A percentile compares a stretch with the other conserved stretches of the same genome.
phyloP scores from a whole-genome alignment of 192 early-diverging fungal genomes.

The Endogone sp. region DNA sequence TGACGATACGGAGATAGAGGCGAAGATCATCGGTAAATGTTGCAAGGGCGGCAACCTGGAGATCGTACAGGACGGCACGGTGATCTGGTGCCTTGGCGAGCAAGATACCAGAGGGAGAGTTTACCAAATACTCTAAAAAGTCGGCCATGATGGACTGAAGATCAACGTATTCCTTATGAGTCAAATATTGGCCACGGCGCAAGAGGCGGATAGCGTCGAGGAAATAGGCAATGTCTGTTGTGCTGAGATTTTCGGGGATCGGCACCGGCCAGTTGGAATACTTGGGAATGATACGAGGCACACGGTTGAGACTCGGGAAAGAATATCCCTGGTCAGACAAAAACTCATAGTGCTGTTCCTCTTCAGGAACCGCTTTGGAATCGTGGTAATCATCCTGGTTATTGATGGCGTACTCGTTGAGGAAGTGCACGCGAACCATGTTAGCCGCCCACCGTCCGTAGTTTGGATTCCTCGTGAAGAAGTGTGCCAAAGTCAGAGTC shows the following conservation, averaged over 20 bases:
- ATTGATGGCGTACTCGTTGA: constrained; percentile 36
- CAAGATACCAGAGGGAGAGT: constrained; percentile 46
- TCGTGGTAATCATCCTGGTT: constrained; percentile 45
- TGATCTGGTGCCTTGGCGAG: constrained; percentile 53
- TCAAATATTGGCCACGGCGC: constrained; percentile 40
- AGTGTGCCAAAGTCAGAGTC: constrained; percentile 45
- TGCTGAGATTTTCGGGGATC: constrained; percentile 39
- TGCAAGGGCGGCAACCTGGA: constrained; percentile 48
- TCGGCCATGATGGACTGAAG: constrained; percentile 43
- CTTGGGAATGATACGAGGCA: constrained; percentile 44
- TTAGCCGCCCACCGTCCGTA: constrained; percentile 53
- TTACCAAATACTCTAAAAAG: constrained; percentile 49
- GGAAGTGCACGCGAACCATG: constrained; percentile 44
- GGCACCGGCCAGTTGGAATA: constrained; percentile 19
- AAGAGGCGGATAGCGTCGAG: constrained; percentile 51
- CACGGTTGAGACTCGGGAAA: constrained; percentile 51
- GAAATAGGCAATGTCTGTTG: constrained; percentile 44
- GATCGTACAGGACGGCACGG: constrained; percentile 51
- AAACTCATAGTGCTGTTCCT: constrained; percentile 40
- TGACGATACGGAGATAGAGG: constrained; percentile 48
- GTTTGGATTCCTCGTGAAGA: constrained; percentile 45
- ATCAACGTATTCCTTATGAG: constrained; percentile 56
- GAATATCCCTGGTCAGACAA: constrained; percentile 57
- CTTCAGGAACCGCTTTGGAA: constrained; percentile 31
- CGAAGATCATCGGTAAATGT: constrained; percentile 53